These are phyloP conservation scores for Jamesozyma hellenica DNA, from an alignment of 805 yeast genomes.

Conservation along the genomic window DNA sequence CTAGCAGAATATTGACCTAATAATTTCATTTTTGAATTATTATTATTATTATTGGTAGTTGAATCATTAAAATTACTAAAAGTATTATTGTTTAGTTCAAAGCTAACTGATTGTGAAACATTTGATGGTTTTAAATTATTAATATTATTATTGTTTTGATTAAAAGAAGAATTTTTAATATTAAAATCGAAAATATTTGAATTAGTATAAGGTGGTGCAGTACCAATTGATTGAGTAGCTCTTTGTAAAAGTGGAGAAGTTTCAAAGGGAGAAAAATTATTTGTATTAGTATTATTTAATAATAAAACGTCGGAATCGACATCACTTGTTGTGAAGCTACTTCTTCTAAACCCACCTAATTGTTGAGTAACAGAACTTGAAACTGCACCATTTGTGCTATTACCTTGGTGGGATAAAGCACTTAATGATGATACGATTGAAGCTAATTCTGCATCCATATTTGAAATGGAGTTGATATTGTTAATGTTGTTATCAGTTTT, in stretches of 20 bases:
- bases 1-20: constrained; percentile 23
- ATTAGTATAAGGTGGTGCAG: constrained; percentile 19
- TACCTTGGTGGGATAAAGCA: constrained; percentile 22
- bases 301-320: constrained; percentile 18
- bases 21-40: constrained; percentile 7
- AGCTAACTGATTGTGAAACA: constrained; percentile 22
- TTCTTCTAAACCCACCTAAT: constrained; percentile 27
- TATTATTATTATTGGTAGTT: not conserved
- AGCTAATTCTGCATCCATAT: constrained; percentile 27
- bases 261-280: constrained; percentile 1
- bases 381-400: constrained; percentile 1
- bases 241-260: constrained; percentile 19
- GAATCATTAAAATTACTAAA: not conserved
- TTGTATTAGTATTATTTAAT: constrained; percentile 1
- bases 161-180: constrained; percentile 1
- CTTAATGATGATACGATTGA: constrained; percentile 31
- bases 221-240: constrained; percentile 26
- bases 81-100: constrained; percentile 8
- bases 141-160: not conserved
- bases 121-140: constrained; percentile 2
- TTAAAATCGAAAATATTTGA: constrained; percentile 4
- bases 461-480: constrained; percentile 5
- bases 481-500: not conserved
- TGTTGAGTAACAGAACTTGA: constrained; percentile 9
- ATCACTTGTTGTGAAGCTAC: constrained; percentile 19